Evolutionary conservation across 1,139 yeast species (phyloP).

Genomic region (Neolecta irregularis): DNA sequence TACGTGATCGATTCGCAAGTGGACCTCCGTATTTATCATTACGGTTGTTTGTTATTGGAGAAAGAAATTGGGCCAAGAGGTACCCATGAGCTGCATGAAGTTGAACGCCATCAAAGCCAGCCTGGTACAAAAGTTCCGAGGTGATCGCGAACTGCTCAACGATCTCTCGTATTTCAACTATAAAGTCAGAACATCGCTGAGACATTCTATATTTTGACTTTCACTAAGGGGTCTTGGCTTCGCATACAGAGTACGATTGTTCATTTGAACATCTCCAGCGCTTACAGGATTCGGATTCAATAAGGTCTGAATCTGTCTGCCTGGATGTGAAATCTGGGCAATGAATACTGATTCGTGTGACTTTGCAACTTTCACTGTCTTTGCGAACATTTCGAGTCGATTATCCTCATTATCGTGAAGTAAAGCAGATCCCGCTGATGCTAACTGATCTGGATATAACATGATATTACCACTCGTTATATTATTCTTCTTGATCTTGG

Average conservation of each 20-base stretch:
- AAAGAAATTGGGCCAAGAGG: constrained; percentile 45
- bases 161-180: constrained; percentile 17
- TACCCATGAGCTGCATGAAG: constrained; percentile 59
- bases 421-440: constrained; percentile 7
- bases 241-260: constrained; percentile 14
- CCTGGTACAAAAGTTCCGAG: constrained; percentile 33
- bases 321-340: constrained; percentile 9
- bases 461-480: constrained; percentile 7
- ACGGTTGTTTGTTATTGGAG: constrained; percentile 37
- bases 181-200: no score
- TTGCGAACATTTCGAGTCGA: constrained; percentile 1
- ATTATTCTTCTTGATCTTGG: no score
- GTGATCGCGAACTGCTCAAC: constrained; percentile 29
- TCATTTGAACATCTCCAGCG: constrained; percentile 19
- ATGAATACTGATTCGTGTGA: constrained; percentile 7
- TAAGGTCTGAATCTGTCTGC: constrained; percentile 8
- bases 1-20: constrained; percentile 48
- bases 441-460: constrained; percentile 2
- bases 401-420: constrained; percentile 5
- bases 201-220: no score
- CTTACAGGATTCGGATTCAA: constrained; percentile 18
- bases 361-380: constrained; percentile 6
- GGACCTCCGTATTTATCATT: constrained; percentile 57
- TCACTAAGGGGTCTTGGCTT: constrained; percentile 28
- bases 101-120: constrained; percentile 59